Conservation (phyloP, 179 eudicot species). For the Nepenthes alata region DNA sequence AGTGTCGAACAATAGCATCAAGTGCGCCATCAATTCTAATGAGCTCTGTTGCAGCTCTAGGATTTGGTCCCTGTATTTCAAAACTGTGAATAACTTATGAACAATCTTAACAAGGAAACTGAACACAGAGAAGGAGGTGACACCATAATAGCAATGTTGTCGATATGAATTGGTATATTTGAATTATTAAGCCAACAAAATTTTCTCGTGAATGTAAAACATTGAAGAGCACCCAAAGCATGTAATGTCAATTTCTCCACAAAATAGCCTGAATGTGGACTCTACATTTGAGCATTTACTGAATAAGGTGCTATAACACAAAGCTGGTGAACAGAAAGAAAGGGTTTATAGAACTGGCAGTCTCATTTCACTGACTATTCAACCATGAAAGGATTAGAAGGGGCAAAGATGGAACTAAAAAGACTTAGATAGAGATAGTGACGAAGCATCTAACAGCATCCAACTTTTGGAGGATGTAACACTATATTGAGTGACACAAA, state of each 20-base stretch:
- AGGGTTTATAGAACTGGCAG: not conserved
- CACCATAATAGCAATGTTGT: not conserved
- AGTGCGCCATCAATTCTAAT: conserved; percentile 61
- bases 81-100: conserved; percentile 9
- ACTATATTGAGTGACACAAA: too few relatives aligned
- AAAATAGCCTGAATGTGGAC: too few relatives aligned
- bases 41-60: conserved; percentile 87
- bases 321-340: too few relatives aligned
- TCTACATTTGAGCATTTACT: too few relatives aligned
- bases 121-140: not conserved
- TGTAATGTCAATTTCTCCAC: too few relatives aligned
- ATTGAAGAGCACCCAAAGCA: too few relatives aligned
- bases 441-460: not conserved
- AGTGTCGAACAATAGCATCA: conserved; percentile 69
- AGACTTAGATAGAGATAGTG: not conserved
- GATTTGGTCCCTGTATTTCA: conserved; percentile 70
- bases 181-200: not conserved
- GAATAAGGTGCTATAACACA: too few relatives aligned
- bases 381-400: not conserved
- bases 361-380: not conserved
- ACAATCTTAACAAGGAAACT: not conserved
- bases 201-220: too few relatives aligned
- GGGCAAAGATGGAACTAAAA: not conserved
- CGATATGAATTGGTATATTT: not conserved
- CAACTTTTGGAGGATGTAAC: not conserved